A percentile compares a stretch with the other conserved stretches of the same genome.
Evolutionary conservation across 441 rosid species (phyloP).

Genomic region (Adansonia rubrostipa): DNA sequence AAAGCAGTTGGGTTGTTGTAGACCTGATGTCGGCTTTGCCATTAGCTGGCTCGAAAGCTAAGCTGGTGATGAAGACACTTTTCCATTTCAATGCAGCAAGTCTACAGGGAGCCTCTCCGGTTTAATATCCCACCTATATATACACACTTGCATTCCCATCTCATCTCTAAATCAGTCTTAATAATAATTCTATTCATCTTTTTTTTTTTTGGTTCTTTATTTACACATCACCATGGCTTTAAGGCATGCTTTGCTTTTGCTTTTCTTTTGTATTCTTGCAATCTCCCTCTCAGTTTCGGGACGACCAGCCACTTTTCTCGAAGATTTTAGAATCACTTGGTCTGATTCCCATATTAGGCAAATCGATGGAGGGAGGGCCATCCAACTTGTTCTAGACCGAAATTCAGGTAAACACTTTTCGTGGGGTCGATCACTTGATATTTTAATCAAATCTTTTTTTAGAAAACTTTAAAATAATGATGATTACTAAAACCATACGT

Average conservation of each 20-base stretch:
- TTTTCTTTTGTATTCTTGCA: constrained; percentile 33
- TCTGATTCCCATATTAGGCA: constrained; percentile 66
- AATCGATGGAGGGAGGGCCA: constrained; percentile 64
- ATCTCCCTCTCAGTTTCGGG: constrained; percentile 38
- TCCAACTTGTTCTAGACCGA: constrained; percentile 76
- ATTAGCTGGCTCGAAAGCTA: constrained; percentile 80
- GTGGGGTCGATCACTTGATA: constrained; percentile 23
- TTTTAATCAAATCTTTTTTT: background rate
- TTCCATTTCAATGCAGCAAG: constrained; percentile 35
- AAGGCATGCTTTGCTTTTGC: background rate
- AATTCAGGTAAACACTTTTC: constrained; percentile 53
- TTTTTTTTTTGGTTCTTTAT: background rate
- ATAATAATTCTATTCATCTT: background rate
- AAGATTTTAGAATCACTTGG: constrained; percentile 46
- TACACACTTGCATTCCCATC: constrained; percentile 8
- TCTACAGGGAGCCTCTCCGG: constrained; percentile 32
- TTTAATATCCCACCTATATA: constrained; percentile 34
- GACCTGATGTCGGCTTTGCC: constrained; percentile 64
- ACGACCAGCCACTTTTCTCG: too few species aligned
- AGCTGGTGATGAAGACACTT: constrained; percentile 32
- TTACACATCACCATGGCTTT: background rate
- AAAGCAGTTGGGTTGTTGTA: constrained; percentile 39
- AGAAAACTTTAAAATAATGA: background rate
- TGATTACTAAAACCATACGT: background rate
- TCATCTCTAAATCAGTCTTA: constrained; percentile 21